These are phyloP conservation scores for Delonix regia DNA, from an alignment of 306 rosid genomes.

Conservation along the genomic window DNA sequence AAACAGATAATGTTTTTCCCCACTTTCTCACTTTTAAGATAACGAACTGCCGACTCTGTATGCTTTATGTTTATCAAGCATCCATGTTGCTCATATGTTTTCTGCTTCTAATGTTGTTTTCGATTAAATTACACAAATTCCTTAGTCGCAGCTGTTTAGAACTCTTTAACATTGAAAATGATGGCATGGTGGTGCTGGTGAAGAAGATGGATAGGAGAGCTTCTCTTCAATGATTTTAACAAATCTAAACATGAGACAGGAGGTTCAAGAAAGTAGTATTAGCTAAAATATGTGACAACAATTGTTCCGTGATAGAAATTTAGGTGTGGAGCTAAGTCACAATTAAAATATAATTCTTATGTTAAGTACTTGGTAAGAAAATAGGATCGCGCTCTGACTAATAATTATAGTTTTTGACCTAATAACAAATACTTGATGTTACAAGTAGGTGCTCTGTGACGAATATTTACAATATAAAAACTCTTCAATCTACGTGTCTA, in stretches of 20 bases:
- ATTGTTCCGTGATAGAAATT: no score
- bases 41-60: constrained; percentile 33
- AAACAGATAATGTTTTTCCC: constrained; percentile 35
- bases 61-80: constrained; percentile 30
- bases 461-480: background rate
- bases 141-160: constrained; percentile 3
- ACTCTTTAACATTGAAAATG: constrained; percentile 23
- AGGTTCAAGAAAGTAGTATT: constrained; percentile 36
- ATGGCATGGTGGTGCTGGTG: constrained; percentile 31
- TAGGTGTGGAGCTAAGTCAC: no score
- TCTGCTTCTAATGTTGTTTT: constrained; percentile 23
- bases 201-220: constrained; percentile 38
- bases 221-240: constrained; percentile 24
- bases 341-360: no score
- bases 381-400: no score
- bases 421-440: no score
- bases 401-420: no score
- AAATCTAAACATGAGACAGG: background rate
- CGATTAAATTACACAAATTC: background rate
- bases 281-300: no score
- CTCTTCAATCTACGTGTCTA: constrained; percentile 1
- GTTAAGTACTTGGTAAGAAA: no score
- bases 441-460: constrained; percentile 11
- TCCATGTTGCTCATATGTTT: constrained; percentile 40
- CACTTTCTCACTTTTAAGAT: background rate